phyloP scores from a whole-genome alignment of 2,329 filamentous ascomycete genomes.

The Grosmannia serpens region DNA sequence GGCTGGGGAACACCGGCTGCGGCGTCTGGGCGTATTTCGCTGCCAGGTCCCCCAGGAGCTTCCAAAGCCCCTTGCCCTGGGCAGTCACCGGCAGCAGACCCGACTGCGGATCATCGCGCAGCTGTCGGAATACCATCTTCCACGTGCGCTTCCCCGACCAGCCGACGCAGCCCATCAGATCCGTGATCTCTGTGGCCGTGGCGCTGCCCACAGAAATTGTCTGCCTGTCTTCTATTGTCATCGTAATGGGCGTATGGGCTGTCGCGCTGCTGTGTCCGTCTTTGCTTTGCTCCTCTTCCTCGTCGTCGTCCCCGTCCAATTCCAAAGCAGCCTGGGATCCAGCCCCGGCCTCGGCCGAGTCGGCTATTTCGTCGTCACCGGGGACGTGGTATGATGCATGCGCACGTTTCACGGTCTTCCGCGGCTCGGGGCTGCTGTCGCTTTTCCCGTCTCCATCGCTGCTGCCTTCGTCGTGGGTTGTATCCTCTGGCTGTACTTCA shows the following conservation, averaged over 20 bases:
- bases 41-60: background rate
- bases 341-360: background rate
- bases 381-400: background rate
- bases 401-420: background rate
- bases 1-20: background rate
- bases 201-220: background rate
- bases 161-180: slow-evolving; percentile 8
- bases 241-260: background rate
- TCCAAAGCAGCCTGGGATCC: background rate
- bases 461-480: background rate
- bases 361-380: too few species aligned
- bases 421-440: background rate
- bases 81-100: background rate
- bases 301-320: background rate
- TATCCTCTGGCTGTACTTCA: background rate
- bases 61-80: background rate
- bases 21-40: background rate
- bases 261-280: background rate
- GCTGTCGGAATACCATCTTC: slow-evolving; percentile 4
- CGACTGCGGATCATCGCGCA: background rate
- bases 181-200: background rate
- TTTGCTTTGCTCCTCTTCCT: background rate
- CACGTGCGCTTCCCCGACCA: slow-evolving; percentile 10
- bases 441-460: background rate
- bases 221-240: background rate